These are phyloP conservation scores for Zygosaccharomyces gambellarensis DNA, from an alignment of 805 yeast genomes.

Conservation along the genomic window DNA sequence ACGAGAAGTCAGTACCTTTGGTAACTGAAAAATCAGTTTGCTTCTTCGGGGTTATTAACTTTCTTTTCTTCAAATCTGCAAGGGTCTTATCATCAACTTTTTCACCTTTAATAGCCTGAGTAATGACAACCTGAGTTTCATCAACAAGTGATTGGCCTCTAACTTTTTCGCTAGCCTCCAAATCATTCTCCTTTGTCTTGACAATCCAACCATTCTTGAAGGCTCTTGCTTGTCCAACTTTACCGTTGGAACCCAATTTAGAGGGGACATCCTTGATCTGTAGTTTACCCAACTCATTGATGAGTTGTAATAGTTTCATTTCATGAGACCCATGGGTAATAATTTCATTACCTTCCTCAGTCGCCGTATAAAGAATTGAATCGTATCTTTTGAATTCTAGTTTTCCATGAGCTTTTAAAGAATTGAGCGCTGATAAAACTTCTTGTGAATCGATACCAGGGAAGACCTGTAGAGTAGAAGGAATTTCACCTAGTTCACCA, in stretches of 20 bases:
- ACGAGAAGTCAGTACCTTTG: constrained; percentile 82
- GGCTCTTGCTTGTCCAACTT: constrained; percentile 94
- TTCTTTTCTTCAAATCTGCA: constrained; percentile 88
- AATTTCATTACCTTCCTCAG: constrained; percentile 78
- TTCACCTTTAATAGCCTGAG: constrained; percentile 39
- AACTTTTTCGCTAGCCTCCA: constrained; percentile 53
- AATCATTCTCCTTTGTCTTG: constrained; percentile 72
- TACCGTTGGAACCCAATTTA: constrained; percentile 77
- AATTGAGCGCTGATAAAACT: constrained; percentile 78
- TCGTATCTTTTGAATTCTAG: constrained; percentile 69
- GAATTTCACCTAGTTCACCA: constrained; percentile 56
- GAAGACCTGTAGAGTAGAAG: constrained; percentile 64
- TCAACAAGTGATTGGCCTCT: constrained; percentile 43
- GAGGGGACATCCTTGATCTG: constrained; percentile 68
- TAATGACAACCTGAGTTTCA: constrained; percentile 59
- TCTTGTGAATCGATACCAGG: constrained; percentile 59
- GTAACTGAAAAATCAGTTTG: constrained; percentile 65
- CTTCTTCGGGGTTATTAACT: constrained; percentile 68
- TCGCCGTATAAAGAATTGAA: constrained; percentile 66
- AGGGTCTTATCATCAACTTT: constrained; percentile 56
- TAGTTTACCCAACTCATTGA: constrained; percentile 69
- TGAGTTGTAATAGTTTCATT: constrained; percentile 70
- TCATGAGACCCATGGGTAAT: constrained; percentile 85
- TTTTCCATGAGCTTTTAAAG: constrained; percentile 81
- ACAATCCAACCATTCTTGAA: constrained; percentile 96